Base-by-base conservation (phyloP, 148 eudicot genomes). In the Vaccinium corymbosum region DNA sequence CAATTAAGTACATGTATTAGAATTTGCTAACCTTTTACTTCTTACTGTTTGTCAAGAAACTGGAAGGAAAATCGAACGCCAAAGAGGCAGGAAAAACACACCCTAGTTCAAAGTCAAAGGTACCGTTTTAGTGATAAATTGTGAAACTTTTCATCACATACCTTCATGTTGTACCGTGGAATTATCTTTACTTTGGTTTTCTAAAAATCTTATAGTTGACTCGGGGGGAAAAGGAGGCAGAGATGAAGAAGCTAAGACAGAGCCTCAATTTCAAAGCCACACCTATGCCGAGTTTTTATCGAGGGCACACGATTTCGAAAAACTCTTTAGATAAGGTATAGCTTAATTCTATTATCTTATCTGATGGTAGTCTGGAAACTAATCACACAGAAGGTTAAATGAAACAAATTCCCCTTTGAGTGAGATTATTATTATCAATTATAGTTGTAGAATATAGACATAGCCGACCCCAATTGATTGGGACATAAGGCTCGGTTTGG, bases 161-260 rank as follows among this genome's bases (percentile, higher is more conserved):
- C 82, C 46, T 29, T 50, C 76, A 66, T 38, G n/a, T 35, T 32
- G 14, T 38, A 19, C 19, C 13, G 7, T 19, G 27, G 14, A 22
- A 42, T 51, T 10, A 19, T 79, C 73, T 80, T 25, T 80, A 16
- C 46, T 52, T 66, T 19, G 15, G 16, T 1, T 76, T 66, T 78
- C 81, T 80, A 25, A 82, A 78, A 56, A 50, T 19, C 66, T 56
- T 70, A 68, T 83, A 27, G 80, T 84, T 85, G 83, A 83, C 85
- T 73, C 84, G 87, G 93, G 88, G 76, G 83, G 91, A 86, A 81
- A 91, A 90, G 84, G 87, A 89, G 52, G 83, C 87, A n/a, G 84
- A 85, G 83, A 76, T 80, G 6, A 89, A 85, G 83, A 91, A 61
- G 82, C 85, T 86, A 75, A 85, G 87, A 48, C 86, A 84, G 42